Evolutionary conservation across 2,329 filamentous ascomycete genomes (phyloP), one percentile per base, ranked within the genome.

Genomic region (Aspergillus neoniger): DNA sequence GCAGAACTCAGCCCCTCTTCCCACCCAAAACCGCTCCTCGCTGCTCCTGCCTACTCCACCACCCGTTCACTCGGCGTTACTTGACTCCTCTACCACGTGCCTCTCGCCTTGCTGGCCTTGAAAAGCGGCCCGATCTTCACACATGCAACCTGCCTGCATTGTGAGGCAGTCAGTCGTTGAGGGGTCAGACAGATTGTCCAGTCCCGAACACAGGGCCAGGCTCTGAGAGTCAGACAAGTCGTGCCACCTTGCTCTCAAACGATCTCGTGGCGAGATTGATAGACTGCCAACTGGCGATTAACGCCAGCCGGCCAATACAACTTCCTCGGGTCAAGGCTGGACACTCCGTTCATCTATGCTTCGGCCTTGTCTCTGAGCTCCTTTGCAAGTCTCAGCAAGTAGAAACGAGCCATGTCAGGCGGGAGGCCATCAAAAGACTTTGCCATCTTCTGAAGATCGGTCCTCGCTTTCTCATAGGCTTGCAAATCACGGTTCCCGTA

Each of bases 401-500:
- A 96, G 70, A 96, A 96, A 48, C 82, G 81, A n/a, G 84, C 82
- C 61, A 90, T 84, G 66, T 90, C 87, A 25, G 75, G 73, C 2
- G 91, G 89, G 28, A 94, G 65, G 9, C 81, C 84, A 12, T 74
- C 70, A 57, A 77, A 75, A 7, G 67, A 67, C 52, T 66, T 67
- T 15, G 79, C 76, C 25, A 96, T 88, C 66, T 85, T 88, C 48
- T 85, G 82, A 5, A 96, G 76, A 68, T 94, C 90, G 64, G 85
- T 83, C 55, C 92, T 83, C 0, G 90, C 91, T 69, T 90, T 92
- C 72, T 96, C 91, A 72, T 96, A 96, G 1, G 89, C 90, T 41
- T 89, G 88, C 53, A 96, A 75, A 74, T 96, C 93, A 41, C 91
- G 83, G 71, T 96, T 96, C 1, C 91, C 92, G 71, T 96, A 96